A percentile compares a stretch with the other conserved stretches of the same genome.
Conservation (phyloP, 805 yeast species). For the Candida verbasci region DNA sequence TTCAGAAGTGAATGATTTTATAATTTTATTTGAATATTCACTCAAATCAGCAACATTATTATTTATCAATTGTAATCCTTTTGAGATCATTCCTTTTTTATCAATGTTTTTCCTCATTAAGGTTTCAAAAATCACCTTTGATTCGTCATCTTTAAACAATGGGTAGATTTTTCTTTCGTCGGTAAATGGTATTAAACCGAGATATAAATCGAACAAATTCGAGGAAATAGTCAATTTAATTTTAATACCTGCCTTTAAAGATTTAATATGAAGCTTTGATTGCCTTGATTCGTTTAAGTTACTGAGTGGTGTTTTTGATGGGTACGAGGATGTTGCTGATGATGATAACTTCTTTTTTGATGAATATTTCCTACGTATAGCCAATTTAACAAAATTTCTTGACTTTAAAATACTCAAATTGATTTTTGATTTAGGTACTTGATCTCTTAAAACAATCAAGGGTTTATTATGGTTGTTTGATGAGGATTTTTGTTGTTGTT, state of each 20-base stretch:
- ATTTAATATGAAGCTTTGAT: constrained; percentile 36
- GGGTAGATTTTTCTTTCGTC: constrained; percentile 17
- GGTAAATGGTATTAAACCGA: constrained; percentile 35
- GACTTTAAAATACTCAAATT: neutral
- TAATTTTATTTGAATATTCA: constrained; percentile 31
- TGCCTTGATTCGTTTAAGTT: constrained; percentile 10
- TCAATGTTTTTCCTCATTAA: no score
- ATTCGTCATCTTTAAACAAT: constrained; percentile 8
- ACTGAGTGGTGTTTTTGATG: no score
- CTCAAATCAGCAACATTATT: constrained; percentile 34
- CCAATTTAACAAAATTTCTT: constrained; percentile 22
- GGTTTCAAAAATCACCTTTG: no score
- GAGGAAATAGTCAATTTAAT: constrained; percentile 46
- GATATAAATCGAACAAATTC: constrained; percentile 39
- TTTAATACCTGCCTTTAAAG: constrained; percentile 48
- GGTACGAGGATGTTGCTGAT: neutral
- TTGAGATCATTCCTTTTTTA: constrained; percentile 19
- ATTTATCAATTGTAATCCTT: constrained; percentile 33
- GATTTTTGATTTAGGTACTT: constrained; percentile 5
- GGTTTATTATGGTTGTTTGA: neutral
- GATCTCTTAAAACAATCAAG: constrained; percentile 2
- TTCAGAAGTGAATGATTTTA: constrained; percentile 22
- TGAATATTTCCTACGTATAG: constrained; percentile 29
- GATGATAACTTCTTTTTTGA: constrained; percentile 11
- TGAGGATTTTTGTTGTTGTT: neutral